Base-by-base conservation (phyloP, 2,329 filamentous ascomycete genomes). In the Albifimbria verrucaria region DNA sequence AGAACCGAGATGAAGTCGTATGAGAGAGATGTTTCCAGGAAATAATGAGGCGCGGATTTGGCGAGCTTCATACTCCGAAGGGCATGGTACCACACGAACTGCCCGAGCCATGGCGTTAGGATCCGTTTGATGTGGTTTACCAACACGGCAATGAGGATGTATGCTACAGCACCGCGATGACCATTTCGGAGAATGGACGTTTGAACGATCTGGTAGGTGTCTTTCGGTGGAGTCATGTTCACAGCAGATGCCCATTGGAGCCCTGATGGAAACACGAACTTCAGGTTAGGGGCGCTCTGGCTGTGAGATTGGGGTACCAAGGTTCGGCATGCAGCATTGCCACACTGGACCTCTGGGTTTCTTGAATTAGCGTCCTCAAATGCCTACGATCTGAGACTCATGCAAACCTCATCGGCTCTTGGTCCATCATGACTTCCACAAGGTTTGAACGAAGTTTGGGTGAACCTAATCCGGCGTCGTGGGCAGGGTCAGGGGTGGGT, bases 91-190 rank as follows among this genome's bases (percentile, higher is more conserved):
- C 65, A 65, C 12, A 66, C 48, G 26, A 66, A 70, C 21, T 65
- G 57, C 3, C 63, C 65, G 0, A 70, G 53, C 59, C 56, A 64
- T 7, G 67, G 69, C 11, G 51, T 42, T 0, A 74, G 52, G n/a
- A 66, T 58, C 20, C 69, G 62, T 4, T 71, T 67, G 17, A 72
- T 60, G 57, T 77, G 73, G 63, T 76, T 69, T 23, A 68, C 42
- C 12, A 75, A 53, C 17, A 72, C 64, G 48, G 74, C 74, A 39
- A 65, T 61, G 15, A 65, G 39, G 43, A 73, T 59, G 48, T 64
- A 62, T 1, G 59, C 55, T 12, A 68, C 57, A 2, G 60, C 59
- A 5, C 56, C 50, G 7, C 57, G 53, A 53, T 64, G 58, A 28
- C 65, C 65, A 43, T 61, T 53, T 9, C 60, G 59, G 44, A 71